phyloP scores from a whole-genome alignment of 305 asterid species.

The Rubia tinctorum region DNA sequence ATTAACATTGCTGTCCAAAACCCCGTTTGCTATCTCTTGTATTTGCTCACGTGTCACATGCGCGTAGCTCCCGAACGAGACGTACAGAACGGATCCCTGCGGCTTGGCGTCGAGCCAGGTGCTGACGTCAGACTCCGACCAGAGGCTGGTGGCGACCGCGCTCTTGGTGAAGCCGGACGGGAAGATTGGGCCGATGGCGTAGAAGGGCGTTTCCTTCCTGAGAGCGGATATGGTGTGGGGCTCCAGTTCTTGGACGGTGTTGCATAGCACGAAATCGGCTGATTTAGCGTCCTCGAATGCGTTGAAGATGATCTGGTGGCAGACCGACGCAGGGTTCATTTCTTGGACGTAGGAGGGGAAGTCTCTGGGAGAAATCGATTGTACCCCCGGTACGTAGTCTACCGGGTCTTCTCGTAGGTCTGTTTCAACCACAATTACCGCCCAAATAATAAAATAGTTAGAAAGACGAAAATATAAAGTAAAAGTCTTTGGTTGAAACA shows the following conservation, averaged over 20 bases:
- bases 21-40: conserved; percentile 35
- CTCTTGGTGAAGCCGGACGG: conserved; percentile 25
- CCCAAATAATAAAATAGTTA: too few species aligned
- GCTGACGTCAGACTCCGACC: conserved; percentile 41
- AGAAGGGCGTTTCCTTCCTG: conserved; percentile 21
- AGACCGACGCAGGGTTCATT: conserved; percentile 26
- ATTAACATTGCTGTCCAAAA: conserved; percentile 23
- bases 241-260: conserved; percentile 38
- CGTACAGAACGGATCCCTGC: conserved; percentile 32
- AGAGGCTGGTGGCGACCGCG: conserved; percentile 31
- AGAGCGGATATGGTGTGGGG: conserved; percentile 27
- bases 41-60: conserved; percentile 27
- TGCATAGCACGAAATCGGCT: conserved; percentile 42
- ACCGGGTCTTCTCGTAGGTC: conserved; percentile 34
- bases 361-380: conserved; percentile 30
- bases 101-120: conserved; percentile 34
- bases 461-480: too few species aligned
- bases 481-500: too few species aligned
- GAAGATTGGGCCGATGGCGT: conserved; percentile 35
- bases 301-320: conserved; percentile 34
- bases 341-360: conserved; percentile 41
- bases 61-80: conserved; percentile 49
- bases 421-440: conserved; percentile 2
- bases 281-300: conserved; percentile 35
- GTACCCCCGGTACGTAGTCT: conserved; percentile 40